Evolutionary conservation across 805 yeast genomes (phyloP), one percentile per base, ranked within the genome.

Genomic region (Yarrowia hollandica): DNA sequence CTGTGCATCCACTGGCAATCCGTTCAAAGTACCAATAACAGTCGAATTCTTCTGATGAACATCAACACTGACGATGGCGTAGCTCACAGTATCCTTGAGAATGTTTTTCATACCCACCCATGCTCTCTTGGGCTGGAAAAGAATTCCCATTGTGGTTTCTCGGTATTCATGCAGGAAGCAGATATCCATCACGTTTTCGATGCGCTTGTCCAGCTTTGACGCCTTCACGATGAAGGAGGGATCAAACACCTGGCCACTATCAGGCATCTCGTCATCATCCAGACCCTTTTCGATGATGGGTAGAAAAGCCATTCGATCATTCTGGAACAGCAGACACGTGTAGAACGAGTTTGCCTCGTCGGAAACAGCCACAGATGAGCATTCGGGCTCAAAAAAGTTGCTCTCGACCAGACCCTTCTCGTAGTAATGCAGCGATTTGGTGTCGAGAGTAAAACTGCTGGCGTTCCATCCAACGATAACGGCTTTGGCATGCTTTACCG

Each of bases 381-480:
- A 81, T 7, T 80, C 72, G 7, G 67, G 66, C 38, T 70, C 64
- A 19, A 66, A 60, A 60, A 72, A 64, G 23, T 69, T 64, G 8
- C 69, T 56, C 62, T 74, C 62, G 65, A 65, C 66, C 12, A 90
- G 75, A 22, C 82, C 81, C 41, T 82, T 80, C 65, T 92, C 97
- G 70, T 91, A 94, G 69, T 81, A 90, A 72, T 94, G 99, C 55
- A 94, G 74, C 54, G 96, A 87, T 0, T 82, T 78, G 0, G 97
- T 88, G 22, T 79, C 75, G n/a, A 92, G 75, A 1, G 79, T 66
- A 63, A 82, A 76, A n/a, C 65, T 68, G 4, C 67, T 70, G 4
- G 71, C 69, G 66, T 90, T 85, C 88, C 96, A 94, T 59, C 78
- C 77, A 25, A 92, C 71, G 15, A 91, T 72, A 0, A 95, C 87